These are phyloP conservation scores for Exophiala aquamarina DNA, from an alignment of 2,329 filamentous ascomycete species.

Conservation along the genomic window DNA sequence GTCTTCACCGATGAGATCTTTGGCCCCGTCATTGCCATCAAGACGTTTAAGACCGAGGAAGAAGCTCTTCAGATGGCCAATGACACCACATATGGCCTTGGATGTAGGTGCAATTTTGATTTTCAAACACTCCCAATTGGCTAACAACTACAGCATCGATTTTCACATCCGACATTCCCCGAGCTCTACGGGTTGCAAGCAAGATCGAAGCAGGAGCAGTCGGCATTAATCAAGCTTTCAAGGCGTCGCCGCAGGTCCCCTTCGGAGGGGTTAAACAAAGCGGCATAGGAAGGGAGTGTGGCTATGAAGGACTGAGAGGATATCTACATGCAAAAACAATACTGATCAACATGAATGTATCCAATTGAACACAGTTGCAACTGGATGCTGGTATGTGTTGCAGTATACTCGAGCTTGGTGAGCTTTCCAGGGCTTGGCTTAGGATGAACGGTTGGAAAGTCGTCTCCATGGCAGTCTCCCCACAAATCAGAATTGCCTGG, in stretches of 20 bases:
- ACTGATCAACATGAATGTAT: constrained; percentile 23
- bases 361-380: neutral
- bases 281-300: constrained; percentile 30
- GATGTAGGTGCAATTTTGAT: constrained; percentile 29
- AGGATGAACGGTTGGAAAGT: too few species aligned
- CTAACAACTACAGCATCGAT: constrained; percentile 41
- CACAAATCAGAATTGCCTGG: too few species aligned
- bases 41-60: constrained; percentile 59
- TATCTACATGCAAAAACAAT: constrained; percentile 27
- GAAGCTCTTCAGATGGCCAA: constrained; percentile 60
- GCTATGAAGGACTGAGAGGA: constrained; percentile 22
- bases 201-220: constrained; percentile 68
- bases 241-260: constrained; percentile 32
- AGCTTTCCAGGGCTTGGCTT: too few species aligned
- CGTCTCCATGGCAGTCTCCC: too few species aligned
- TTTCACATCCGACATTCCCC: constrained; percentile 64
- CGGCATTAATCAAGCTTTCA: constrained; percentile 56
- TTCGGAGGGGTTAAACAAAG: constrained; percentile 64
- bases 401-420: too few species aligned
- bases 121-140: neutral
- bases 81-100: constrained; percentile 58
- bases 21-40: constrained; percentile 60
- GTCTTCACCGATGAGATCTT: constrained; percentile 65
- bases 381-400: too few species aligned
- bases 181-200: constrained; percentile 56